Conservation (phyloP, 768 basidiomycete genomes). For the Hebeloma cylindrosporum region DNA sequence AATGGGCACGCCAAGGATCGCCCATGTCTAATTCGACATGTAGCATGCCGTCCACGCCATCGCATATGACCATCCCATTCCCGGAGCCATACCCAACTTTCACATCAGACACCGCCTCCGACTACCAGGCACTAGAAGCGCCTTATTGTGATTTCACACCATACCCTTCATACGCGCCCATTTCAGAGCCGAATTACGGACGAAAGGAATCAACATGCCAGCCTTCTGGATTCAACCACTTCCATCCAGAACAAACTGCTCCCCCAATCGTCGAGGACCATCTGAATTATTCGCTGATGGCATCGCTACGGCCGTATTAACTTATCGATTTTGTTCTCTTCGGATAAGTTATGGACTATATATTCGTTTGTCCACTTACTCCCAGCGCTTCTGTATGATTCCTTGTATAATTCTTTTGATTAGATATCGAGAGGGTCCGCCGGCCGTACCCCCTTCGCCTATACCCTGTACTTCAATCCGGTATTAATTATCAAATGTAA, state of each 20-base stretch:
- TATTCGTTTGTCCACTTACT: conserved; percentile 1
- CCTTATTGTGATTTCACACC: conserved; percentile 23
- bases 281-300: conserved; percentile 37
- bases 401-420: too few species aligned
- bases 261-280: conserved; percentile 28
- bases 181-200: conserved; percentile 18
- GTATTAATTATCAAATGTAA: too few species aligned
- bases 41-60: conserved; percentile 45
- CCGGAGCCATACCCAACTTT: conserved; percentile 27
- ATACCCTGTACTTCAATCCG: too few species aligned
- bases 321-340: conserved; percentile 18
- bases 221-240: conserved; percentile 23
- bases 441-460: too few species aligned
- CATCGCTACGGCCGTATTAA: conserved; percentile 30
- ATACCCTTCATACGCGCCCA: conserved; percentile 21
- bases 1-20: conserved; percentile 46
- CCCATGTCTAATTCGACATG: conserved; percentile 35
- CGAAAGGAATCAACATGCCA: conserved; percentile 16
- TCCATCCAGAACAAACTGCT: conserved; percentile 16
- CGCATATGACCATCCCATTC: conserved; percentile 28
- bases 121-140: conserved; percentile 26
- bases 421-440: too few species aligned
- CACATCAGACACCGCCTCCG: conserved; percentile 25
- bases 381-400: background rate
- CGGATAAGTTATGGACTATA: conserved; percentile 4